Base-by-base conservation (phyloP, 1,284 basidiomycete genomes). In the Wolfiporia cocos region DNA sequence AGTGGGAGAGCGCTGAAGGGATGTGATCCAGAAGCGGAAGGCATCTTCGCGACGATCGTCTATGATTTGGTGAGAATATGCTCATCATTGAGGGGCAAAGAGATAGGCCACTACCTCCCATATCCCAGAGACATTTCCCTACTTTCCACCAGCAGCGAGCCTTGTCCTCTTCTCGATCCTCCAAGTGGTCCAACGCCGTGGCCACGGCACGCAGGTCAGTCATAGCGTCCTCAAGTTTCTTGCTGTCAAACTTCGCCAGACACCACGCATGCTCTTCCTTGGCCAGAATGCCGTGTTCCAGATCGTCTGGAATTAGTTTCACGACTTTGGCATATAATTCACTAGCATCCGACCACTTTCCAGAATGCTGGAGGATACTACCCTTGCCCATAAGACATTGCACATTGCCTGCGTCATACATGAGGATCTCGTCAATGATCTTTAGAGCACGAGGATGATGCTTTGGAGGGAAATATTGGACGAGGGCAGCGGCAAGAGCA, bases 181-280 rank as follows among this genome's bases (percentile, higher is more conserved):
- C 71, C 24, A 78, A 58, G 22, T 59, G 61, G 43, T 85, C 78
- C 18, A 91, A 57, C 2, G 65, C 58, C 11, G 71, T 62, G 3
- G 88, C 67, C 1, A 93, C 78, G 2, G 58, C 63, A 46, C 80
- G 69, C 26, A 98, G 67, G 3, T 70, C 70, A 12, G 67, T 59
- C 17, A 75, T 59, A 3, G 81, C 90, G 7, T 66, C 61, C 7
- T 76, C 71, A 3, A 74, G 51, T 15, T 75, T 61, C 0, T 72
- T 74, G 4, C 73, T 58, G 48, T 86, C 81, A n/a, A n/a, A n/a
- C n/a, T n/a, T n/a, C 48, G 81, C 78, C 30, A 74, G 66, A 61
- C 91, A 93, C 94, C 95, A 98, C 0, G 86, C 92, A 20, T 73
- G 61, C 57, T 97, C 93, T 55, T 94, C 90, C 48, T 67, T 71